phyloP scores from a whole-genome alignment of 1,284 basidiomycete species.

The Puccinia hordei region DNA sequence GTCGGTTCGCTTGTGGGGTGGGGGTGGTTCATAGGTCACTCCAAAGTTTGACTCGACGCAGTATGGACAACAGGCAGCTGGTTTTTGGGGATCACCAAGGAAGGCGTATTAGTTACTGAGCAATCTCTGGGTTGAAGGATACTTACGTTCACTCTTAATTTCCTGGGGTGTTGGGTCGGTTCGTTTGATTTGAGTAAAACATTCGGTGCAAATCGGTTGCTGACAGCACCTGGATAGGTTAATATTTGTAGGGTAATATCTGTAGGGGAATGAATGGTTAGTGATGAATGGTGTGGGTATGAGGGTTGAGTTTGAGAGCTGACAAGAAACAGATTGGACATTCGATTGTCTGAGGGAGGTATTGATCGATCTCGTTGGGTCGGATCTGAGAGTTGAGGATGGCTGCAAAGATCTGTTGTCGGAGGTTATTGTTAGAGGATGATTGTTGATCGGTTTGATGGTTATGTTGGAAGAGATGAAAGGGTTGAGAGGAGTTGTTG shows the following conservation, averaged over 20 bases:
- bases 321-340: conserved; percentile 99
- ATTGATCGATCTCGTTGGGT: conserved; percentile 64
- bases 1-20: conserved; percentile 75
- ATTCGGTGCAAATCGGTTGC: conserved; percentile 97
- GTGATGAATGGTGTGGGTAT: conserved; percentile 51
- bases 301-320: conserved; percentile 60
- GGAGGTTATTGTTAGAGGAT: conserved; percentile 51
- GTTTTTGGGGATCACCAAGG: background rate
- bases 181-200: conserved; percentile 98
- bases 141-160: conserved; percentile 57
- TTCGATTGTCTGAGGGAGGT: conserved; percentile 76
- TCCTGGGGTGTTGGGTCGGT: conserved; percentile 73
- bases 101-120: no score
- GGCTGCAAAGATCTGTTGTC: conserved; percentile 53
- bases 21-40: conserved; percentile 81
- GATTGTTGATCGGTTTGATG: conserved; percentile 17
- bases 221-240: conserved; percentile 96
- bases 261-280: conserved; percentile 58
- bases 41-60: conserved; percentile 97
- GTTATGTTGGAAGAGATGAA: background rate
- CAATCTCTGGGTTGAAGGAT: no score
- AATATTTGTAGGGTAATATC: conserved; percentile 91
- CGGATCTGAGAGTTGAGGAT: conserved; percentile 44
- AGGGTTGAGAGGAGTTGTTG: no score
- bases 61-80: conserved; percentile 81